These are phyloP conservation scores for Rhizopogon vinicolor DNA, from an alignment of 768 basidiomycete genomes.

Conservation along the genomic window DNA sequence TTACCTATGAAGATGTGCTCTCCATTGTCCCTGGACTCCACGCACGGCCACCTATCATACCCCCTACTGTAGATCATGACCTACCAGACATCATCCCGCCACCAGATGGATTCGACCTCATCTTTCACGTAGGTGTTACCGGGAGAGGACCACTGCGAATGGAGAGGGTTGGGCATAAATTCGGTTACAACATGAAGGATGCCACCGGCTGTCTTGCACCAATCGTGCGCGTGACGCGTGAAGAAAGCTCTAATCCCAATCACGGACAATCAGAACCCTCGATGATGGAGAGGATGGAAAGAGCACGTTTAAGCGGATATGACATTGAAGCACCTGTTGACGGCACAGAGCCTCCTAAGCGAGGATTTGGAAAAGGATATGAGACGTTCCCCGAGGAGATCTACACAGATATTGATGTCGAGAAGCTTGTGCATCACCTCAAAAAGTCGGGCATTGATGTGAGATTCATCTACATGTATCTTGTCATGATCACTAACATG, in stretches of 20 bases:
- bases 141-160: constrained; percentile 58
- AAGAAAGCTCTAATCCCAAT: constrained; percentile 11
- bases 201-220: constrained; percentile 55
- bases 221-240: constrained; percentile 23
- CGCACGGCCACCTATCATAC: constrained; percentile 48
- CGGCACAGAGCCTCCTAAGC: constrained; percentile 24
- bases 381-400: constrained; percentile 32
- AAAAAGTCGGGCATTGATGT: constrained; percentile 28
- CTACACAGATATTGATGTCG: constrained; percentile 30
- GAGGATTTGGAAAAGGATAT: constrained; percentile 33
- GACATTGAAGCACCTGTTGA: constrained; percentile 20
- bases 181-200: constrained; percentile 68
- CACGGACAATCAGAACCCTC: constrained; percentile 18
- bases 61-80: constrained; percentile 33
- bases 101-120: constrained; percentile 56
- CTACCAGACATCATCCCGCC: constrained; percentile 37
- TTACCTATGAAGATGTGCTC: constrained; percentile 54
- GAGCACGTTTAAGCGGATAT: constrained; percentile 24
- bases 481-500: constrained; percentile 6
- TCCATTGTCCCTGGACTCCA: constrained; percentile 54
- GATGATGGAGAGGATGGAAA: constrained; percentile 23
- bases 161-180: constrained; percentile 63
- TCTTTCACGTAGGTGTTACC: constrained; percentile 68
- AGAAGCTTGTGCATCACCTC: constrained; percentile 31
- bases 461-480: constrained; percentile 6